These are phyloP conservation scores for Colletotrichum simmondsii DNA, from an alignment of 2,329 filamentous ascomycete species.

Conservation along the genomic window DNA sequence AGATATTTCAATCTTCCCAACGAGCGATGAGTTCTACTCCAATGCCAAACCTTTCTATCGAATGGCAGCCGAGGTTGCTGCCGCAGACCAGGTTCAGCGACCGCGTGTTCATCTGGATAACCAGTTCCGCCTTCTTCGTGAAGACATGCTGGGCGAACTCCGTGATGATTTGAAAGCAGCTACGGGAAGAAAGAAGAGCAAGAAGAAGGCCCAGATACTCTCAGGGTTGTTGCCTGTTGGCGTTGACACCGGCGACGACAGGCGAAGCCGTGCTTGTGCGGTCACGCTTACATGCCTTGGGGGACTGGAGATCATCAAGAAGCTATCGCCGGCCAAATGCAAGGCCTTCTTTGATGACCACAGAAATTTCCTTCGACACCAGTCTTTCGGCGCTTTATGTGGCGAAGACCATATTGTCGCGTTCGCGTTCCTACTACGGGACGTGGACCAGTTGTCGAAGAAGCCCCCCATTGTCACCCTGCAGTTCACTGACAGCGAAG, in stretches of 20 bases:
- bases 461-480: constrained; percentile 60
- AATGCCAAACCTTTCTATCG: constrained; percentile 65
- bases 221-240: constrained; percentile 48
- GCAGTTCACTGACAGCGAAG: constrained; percentile 58
- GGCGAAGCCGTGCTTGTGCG: constrained; percentile 43
- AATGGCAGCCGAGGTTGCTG: constrained; percentile 58
- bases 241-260: constrained; percentile 48
- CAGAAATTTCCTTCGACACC: constrained; percentile 65
- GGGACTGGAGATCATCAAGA: constrained; percentile 57
- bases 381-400: constrained; percentile 71
- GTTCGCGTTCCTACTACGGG: constrained; percentile 68
- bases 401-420: constrained; percentile 61
- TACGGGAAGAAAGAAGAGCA: constrained; percentile 58
- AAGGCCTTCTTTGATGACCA: constrained; percentile 59
- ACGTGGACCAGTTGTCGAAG: constrained; percentile 56
- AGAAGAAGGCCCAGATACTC: constrained; percentile 51
- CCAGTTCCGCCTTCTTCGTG: constrained; percentile 76
- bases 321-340: constrained; percentile 42
- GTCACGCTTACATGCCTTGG: constrained; percentile 53
- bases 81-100: constrained; percentile 49
- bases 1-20: constrained; percentile 73
- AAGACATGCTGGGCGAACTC: constrained; percentile 77
- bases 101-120: constrained; percentile 70
- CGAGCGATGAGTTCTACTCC: constrained; percentile 70
- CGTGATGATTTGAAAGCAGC: constrained; percentile 68